Evolutionary conservation across 2,329 filamentous ascomycete genomes (phyloP), one percentile per base, ranked within the genome.

Genomic region (Penicillium digitatum): DNA sequence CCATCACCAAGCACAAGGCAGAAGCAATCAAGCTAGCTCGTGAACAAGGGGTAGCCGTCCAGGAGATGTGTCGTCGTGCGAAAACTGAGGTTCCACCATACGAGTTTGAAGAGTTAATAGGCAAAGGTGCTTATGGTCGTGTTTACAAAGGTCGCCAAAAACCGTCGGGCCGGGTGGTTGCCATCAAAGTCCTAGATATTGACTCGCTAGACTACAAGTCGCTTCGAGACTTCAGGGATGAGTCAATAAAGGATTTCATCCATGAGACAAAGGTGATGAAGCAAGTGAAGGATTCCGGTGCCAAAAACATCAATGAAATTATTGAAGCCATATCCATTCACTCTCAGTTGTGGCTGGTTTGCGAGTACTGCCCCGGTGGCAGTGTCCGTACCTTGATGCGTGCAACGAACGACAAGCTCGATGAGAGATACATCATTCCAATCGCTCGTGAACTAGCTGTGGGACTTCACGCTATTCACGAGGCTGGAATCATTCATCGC

Each of bases 281-380:
- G 60, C 82, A 85, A 63, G 77, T 86, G 10, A 82, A 83, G 65
- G 83, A 86, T 61, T 80, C 81, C 55, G 81, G 79, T 37, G 84
- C 83, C 2, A 79, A 80, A 59, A 86, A 86, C 55, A 81, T 87
- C 62, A 87, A 87, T 57, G 78, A 82, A 56, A 79, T 87, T 38
- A 82, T 85, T 58, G 84, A 87, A 62, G 83, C 84, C 0, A 81
- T 85, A 42, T 80, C 82, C 3, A 79, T 86, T 22, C 82, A 86
- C 61, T 83, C 82, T 48, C 83, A 87, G 62, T 73, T 87, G 22
- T 87, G 84, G 84, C 80, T 87, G 58, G 79, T 87, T 52, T 85
- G 81, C 68, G 84, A 87, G 66, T 86, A 86, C 66, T 85, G 83
- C 58, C 84, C 84, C 26, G 84, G 84, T 61, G 84, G 84, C 49